Evolutionary conservation across 1,284 basidiomycete genomes (phyloP).

Genomic region (Cryptococcus amylolentus): DNA sequence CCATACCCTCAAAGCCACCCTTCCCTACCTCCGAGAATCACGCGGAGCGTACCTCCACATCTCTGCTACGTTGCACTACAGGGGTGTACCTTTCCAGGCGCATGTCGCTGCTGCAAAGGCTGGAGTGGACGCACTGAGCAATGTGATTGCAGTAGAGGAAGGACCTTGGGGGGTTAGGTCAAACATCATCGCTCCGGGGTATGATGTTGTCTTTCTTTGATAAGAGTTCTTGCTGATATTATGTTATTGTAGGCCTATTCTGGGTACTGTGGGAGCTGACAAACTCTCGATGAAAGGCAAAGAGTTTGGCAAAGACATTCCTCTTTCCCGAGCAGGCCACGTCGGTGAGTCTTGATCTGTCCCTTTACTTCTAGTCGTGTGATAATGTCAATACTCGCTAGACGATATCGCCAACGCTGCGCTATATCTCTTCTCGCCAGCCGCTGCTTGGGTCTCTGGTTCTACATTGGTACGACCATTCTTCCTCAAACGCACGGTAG

Average conservation of each 20-base stretch:
- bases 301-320: conserved; percentile 47
- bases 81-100: conserved; percentile 84
- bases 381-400: conserved; percentile 4
- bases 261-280: conserved; percentile 77
- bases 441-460: conserved; percentile 76
- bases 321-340: conserved; percentile 65
- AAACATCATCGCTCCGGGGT: conserved; percentile 82
- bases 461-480: conserved; percentile 50
- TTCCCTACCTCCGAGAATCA: conserved; percentile 65
- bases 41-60: conserved; percentile 87
- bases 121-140: conserved; percentile 80
- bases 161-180: conserved; percentile 90
- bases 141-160: conserved; percentile 85
- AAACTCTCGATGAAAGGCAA: conserved; percentile 59
- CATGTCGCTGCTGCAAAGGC: conserved; percentile 96
- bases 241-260: conserved; percentile 59
- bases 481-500: background rate
- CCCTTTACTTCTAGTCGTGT: too few relatives aligned
- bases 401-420: conserved; percentile 75
- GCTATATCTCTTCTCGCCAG: conserved; percentile 84
- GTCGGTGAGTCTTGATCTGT: conserved; percentile 41
- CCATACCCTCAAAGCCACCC: conserved; percentile 89
- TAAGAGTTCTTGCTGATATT: background rate
- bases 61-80: conserved; percentile 85
- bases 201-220: conserved; percentile 12